These are phyloP conservation scores for Malania oleifera DNA, from an alignment of 164 flowering plant species.

Conservation along the genomic window DNA sequence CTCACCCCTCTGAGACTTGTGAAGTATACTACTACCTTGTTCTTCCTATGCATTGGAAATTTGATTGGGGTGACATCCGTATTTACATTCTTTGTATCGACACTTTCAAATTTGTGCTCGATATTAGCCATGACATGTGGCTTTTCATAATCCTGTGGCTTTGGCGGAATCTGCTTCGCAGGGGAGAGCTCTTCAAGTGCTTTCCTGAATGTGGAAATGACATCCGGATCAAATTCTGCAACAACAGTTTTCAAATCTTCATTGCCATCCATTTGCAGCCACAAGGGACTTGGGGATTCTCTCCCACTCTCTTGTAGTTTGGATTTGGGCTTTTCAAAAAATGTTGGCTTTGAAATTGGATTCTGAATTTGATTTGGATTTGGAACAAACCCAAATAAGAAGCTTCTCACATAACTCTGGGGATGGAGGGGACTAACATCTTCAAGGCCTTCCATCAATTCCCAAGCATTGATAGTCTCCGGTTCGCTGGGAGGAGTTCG, in stretches of 20 bases:
- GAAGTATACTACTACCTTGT: slow-evolving; percentile 63
- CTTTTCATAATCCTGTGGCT: slow-evolving; percentile 15
- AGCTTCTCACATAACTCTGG: slow-evolving; percentile 31
- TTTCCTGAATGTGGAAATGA: slow-evolving; percentile 51
- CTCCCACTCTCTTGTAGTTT: slow-evolving; percentile 11
- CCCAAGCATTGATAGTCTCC: slow-evolving; percentile 83
- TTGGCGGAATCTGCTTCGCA: slow-evolving; percentile 24
- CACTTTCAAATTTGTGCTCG: slow-evolving; percentile 4
- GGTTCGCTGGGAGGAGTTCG: slow-evolving; percentile 83
- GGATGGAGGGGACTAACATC: slow-evolving; percentile 46
- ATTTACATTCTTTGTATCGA: slow-evolving; percentile 5
- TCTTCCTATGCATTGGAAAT: slow-evolving; percentile 26
- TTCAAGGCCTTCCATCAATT: slow-evolving; percentile 89
- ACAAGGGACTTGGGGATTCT: slow-evolving; percentile 21
- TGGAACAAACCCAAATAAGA: slow-evolving; percentile 43
- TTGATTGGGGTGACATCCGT: slow-evolving; percentile 6
- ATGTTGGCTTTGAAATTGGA: no score
- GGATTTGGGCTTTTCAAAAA: slow-evolving; percentile 17
- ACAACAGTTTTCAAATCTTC: slow-evolving; percentile 15
- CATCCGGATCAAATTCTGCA: slow-evolving; percentile 57
- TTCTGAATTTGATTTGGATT: background rate
- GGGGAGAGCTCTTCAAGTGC: slow-evolving; percentile 49
- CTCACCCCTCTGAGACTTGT: slow-evolving; percentile 89
- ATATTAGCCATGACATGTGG: slow-evolving; percentile 2
- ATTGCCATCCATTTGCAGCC: slow-evolving; percentile 29